A percentile compares a stretch with the other conserved stretches of the same genome.
Evolutionary conservation across 2,329 filamentous ascomycete species (phyloP).

Genomic region (Talaromyces sp.): DNA sequence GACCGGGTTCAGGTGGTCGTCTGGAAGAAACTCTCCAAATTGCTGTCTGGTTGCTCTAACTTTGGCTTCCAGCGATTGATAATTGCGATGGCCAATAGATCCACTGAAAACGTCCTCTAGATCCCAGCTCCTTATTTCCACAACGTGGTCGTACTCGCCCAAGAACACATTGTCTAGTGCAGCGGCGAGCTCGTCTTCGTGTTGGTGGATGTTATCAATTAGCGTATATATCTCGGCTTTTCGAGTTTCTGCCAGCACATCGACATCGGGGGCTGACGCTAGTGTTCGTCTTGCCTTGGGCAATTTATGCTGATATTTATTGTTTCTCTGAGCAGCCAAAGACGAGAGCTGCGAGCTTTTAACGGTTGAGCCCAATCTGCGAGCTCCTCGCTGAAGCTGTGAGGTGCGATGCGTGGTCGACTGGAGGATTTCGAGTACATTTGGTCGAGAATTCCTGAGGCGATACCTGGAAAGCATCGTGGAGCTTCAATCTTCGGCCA

Average conservation of each 20-base stretch:
- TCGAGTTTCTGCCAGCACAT: constrained; percentile 16
- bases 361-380: constrained; percentile 10
- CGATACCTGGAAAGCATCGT: constrained; percentile 34
- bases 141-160: constrained; percentile 21
- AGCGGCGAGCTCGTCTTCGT: constrained; percentile 29
- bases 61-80: constrained; percentile 28
- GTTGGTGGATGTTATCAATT: constrained; percentile 34
- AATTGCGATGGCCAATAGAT: constrained; percentile 27
- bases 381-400: constrained; percentile 13
- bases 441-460: constrained; percentile 23
- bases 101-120: constrained; percentile 25
- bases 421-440: constrained; percentile 24
- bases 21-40: constrained; percentile 73
- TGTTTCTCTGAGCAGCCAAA: background rate
- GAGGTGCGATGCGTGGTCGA: constrained; percentile 10
- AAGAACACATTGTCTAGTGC: constrained; percentile 32
- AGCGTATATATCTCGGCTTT: constrained; percentile 30
- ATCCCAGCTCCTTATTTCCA: constrained; percentile 21
- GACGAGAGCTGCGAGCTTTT: constrained; percentile 6
- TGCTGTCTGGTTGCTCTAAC: constrained; percentile 68
- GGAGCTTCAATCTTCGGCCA: constrained; percentile 12
- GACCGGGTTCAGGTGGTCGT: constrained; percentile 62
- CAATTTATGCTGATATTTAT: background rate
- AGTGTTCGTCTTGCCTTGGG: constrained; percentile 14
- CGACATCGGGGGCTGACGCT: constrained; percentile 19